Conservation (phyloP, 2,329 filamentous ascomycete genomes). For the Ophiocordyceps australis region DNA sequence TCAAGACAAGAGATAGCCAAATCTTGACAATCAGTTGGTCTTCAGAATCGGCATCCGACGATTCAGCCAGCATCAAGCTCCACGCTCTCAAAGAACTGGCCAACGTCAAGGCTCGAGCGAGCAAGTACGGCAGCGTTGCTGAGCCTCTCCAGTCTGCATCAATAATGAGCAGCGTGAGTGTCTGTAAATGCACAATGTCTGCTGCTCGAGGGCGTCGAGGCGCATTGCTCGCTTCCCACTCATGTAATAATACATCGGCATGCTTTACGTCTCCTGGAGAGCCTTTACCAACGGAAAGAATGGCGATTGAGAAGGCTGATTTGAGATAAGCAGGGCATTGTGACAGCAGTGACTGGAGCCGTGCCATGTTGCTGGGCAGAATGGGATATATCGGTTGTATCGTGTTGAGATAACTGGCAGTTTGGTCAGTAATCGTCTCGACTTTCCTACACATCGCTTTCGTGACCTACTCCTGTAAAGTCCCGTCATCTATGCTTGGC, state of each 20-base stretch:
- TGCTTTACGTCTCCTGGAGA: constrained; percentile 22
- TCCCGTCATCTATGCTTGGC: constrained; percentile 21
- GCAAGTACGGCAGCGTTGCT: constrained; percentile 28
- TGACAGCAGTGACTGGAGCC: constrained; percentile 35
- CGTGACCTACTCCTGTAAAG: constrained; percentile 27
- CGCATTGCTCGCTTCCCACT: constrained; percentile 28
- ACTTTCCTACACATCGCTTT: too few relatives aligned
- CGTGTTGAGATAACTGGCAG: constrained; percentile 37
- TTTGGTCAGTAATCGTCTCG: too few relatives aligned
- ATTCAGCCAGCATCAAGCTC: constrained; percentile 20
- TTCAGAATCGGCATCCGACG: constrained; percentile 36
- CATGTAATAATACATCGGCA: constrained; percentile 26
- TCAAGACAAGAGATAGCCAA: constrained; percentile 55
- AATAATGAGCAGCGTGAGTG: constrained; percentile 45
- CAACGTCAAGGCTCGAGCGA: constrained; percentile 47
- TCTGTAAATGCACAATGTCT: constrained; percentile 45
- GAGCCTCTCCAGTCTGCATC: constrained; percentile 38
- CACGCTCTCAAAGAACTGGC: constrained; percentile 47
- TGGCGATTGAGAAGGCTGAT: constrained; percentile 45
- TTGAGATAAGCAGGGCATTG: constrained; percentile 37
- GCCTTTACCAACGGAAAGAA: constrained; percentile 32
- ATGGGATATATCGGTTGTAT: constrained; percentile 53
- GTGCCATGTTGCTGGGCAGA: constrained; percentile 35
- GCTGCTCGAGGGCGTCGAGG: constrained; percentile 18
- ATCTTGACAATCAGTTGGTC: constrained; percentile 43